These are phyloP conservation scores for Amaranthus hypochondriacus DNA, from an alignment of 148 eudicot genomes.

Conservation along the genomic window DNA sequence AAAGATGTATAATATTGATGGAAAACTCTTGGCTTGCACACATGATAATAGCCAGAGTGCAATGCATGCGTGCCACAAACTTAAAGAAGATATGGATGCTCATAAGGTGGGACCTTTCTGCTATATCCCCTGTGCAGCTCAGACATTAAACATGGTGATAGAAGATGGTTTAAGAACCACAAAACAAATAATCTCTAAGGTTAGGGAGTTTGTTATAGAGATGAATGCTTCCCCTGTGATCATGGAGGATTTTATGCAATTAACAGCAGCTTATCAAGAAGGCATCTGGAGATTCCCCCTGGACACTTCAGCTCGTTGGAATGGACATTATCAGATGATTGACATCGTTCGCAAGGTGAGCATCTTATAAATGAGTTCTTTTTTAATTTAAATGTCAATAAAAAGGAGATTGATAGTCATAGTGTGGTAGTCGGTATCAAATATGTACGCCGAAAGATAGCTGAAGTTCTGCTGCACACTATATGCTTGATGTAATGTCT, in stretches of 20 bases:
- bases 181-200: slow-evolving; percentile 53
- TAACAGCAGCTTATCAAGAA: slow-evolving; percentile 59
- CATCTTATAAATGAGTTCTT: slow-evolving; percentile 2
- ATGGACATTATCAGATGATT: slow-evolving; percentile 85
- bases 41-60: slow-evolving; percentile 77
- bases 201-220: slow-evolving; percentile 70
- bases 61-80: slow-evolving; percentile 59
- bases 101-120: slow-evolving; percentile 66
- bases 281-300: slow-evolving; percentile 76
- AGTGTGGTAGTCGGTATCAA: too few relatives aligned
- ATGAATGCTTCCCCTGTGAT: slow-evolving; percentile 62
- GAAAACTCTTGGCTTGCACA: slow-evolving; percentile 67
- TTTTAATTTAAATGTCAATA: background rate
- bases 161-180: slow-evolving; percentile 64
- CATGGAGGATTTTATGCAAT: slow-evolving; percentile 56
- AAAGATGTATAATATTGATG: slow-evolving; percentile 52
- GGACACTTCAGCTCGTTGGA: slow-evolving; percentile 79
- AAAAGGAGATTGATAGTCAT: background rate
- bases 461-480: too few relatives aligned
- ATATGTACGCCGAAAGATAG: too few relatives aligned
- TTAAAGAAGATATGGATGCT: slow-evolving; percentile 69
- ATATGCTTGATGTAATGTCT: too few relatives aligned
- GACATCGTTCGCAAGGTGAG: slow-evolving; percentile 71
- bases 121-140: slow-evolving; percentile 84
- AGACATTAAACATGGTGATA: slow-evolving; percentile 55